Base-by-base conservation (phyloP, 179 eudicot genomes). In the Actinidia polygama region DNA sequence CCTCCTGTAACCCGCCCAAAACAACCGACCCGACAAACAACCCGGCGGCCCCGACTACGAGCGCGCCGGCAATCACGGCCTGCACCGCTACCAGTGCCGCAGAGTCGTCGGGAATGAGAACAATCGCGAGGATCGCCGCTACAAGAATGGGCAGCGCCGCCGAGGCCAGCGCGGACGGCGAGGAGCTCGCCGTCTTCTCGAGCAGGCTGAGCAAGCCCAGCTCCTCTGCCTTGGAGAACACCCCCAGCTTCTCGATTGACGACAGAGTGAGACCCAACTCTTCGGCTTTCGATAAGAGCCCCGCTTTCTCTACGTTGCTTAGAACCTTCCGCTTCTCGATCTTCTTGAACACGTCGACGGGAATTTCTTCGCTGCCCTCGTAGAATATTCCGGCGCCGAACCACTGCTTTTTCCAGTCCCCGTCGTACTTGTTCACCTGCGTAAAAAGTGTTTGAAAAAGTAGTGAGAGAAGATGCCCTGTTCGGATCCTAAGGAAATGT, bases 161-260 rank as follows among this genome's bases (percentile, higher is more conserved):
- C 10, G 99, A 96, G 14, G 98, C 99, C 81, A 96, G 81, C 18
- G 84, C 89, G 4, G 97, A 77, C 0, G 98, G 99, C 1, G 95
- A 91, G 66, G 78, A 77, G 14, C 93, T 82, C 0, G 94, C 98
- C 0, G 85, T 84, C 14, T 74, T 90, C 86, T 96, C 99, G 5
- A 96, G 85, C 53, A 96, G 82, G 78, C 99, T 96, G 15, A 96
- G 84, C 40, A 96, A 87, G 9, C 98, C 99, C 0, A 96, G 86
- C 49, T 96, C 96, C 87, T 96, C 99, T 0, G 97, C 99, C 79
- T 91, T 96, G 19, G 99, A 96, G 16, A 96, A 85, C 54, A 96
- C 73, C 7, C 98, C 97, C 0, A 94, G 82, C 83, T 93, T 94
- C 91, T 96, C 99, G 59, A 96, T 94, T 1, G 98, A 94, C 14